phyloP scores from a whole-genome alignment of 257 asterid genomes.

The Petunia secreta region DNA sequence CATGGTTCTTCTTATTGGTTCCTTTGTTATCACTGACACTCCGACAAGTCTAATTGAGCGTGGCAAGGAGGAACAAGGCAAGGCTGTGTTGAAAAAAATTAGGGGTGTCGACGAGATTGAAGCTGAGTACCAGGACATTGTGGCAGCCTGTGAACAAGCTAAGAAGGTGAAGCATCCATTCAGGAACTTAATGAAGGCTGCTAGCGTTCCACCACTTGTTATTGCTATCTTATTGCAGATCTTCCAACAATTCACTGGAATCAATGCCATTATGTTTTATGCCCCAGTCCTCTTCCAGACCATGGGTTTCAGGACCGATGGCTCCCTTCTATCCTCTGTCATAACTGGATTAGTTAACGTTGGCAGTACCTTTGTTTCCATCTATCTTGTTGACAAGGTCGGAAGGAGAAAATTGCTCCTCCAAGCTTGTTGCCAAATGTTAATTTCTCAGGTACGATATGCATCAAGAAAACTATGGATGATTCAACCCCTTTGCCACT shows the following conservation, averaged over 20 bases:
- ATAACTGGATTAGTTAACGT: constrained; percentile 28
- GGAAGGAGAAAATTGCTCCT: constrained; percentile 34
- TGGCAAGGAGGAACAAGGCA: constrained; percentile 32
- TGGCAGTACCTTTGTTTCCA: constrained; percentile 24
- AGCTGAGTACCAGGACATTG: constrained; percentile 33
- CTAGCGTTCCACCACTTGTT: constrained; percentile 40
- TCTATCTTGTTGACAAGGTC: constrained; percentile 20
- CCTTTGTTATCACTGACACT: constrained; percentile 39
- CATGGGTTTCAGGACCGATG: constrained; percentile 19
- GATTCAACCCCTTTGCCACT: not conserved
- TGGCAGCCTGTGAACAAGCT: constrained; percentile 31
- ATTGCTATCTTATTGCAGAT: constrained; percentile 28
- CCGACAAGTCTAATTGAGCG: constrained; percentile 45
- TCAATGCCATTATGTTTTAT: constrained; percentile 35
- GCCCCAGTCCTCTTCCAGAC: constrained; percentile 36
- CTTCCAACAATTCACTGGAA: constrained; percentile 36
- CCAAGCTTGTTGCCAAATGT: constrained; percentile 32
- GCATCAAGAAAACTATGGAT: not conserved
- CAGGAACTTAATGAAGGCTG: constrained; percentile 32
- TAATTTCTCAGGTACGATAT: constrained; percentile 28
- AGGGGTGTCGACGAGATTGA: constrained; percentile 43
- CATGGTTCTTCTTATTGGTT: constrained; percentile 27
- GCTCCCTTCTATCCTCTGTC: constrained; percentile 18
- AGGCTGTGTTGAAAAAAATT: constrained; percentile 29
- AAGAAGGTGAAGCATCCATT: constrained; percentile 18